Evolutionary conservation across 345 rosid species (phyloP), one percentile per base, ranked within the genome.

Genomic region (Eutrema japonicum): DNA sequence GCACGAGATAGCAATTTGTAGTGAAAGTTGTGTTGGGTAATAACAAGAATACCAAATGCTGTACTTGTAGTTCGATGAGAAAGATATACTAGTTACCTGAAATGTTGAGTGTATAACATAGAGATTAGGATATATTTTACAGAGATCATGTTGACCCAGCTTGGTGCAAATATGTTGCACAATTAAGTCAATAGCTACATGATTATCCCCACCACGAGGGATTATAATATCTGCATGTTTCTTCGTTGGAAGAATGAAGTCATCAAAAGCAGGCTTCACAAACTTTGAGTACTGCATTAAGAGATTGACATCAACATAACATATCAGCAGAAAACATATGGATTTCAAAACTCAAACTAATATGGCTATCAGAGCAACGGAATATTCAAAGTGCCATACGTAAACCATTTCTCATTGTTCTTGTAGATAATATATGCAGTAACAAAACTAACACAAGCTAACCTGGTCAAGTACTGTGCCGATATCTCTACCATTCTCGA

Each of bases 121-220:
- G 72, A 92, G 87, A 79, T 87, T 95, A 8, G 97, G 96, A 77
- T 95, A 92, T 82, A 92, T 92, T 90, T 95, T 95, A 84, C 99
- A 95, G 47, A 95, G 88, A 82, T 95, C 96, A 78, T 92, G 97
- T 80, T 95, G 99, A 50, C 96, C 97, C 80, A 95, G 96, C 82
- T 95, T 95, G 50, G 96, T 95, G 56, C 96, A 82, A 48, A 95
- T 95, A 83, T 95, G 99, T 69, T 95, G 99, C 62, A 95, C 99
- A 80, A 95, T 95, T 82, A 95, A 80, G 87, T 95, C 99, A 77
- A 95, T 72, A 29, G 99, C 99, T 22, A 95, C 99, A 67, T 95
- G 98, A 82, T 95, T 95, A 77, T 95, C 97, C 73, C 97, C 99
- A 53, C 99, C 99, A 58, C 99, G 99, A 59, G 99, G 99, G 81